Base-by-base conservation (phyloP, 1,284 basidiomycete genomes). In the Malassezia pachydermatis region DNA sequence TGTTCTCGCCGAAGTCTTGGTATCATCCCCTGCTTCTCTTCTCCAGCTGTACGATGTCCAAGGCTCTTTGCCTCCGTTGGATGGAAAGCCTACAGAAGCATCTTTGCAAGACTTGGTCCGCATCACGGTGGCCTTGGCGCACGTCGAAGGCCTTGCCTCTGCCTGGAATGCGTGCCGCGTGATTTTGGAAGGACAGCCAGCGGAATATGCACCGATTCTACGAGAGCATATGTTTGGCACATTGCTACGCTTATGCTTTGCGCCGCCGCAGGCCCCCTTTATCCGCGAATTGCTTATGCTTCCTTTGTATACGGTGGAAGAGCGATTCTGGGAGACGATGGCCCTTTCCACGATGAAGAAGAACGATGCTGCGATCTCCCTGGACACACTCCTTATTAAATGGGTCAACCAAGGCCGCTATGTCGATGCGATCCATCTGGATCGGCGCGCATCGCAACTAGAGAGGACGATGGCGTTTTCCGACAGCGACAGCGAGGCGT, bases 341-440 rank as follows among this genome's bases (percentile, higher is more conserved):
- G 57, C 61, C 0, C 43, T 64, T 10, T 50, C 56, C 2, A 30
- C 48, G 13, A 32, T 28, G 8, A 14, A 35, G 16, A 40, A 23
- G 17, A 45, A 51, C 6, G 55, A 59, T 1, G 46, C 57, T 1
- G 58, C 58, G 6, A 48, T 59, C 10, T 60, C 60, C 10, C 51
- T 60, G 17, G 64, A 67, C 39, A 57, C 60, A 11, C 50, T 67
- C 20, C 54, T 67, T 22, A 48, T 65, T 32, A 55, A 63, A 20
- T 60, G 54, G 37, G 58, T 67, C 37, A 54, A 55, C 45, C 55
- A 62, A 22, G 64, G 62, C 0, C 46, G 57, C 17, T 67, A 64
- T 48, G 55, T 65, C 49, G 62, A 64, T 43, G 64, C 64, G 0
- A 61, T 65, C 28, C 55, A 59, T 7, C 47, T 65, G n/a, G 61